Evolutionary conservation across 345 rosid genomes (phyloP).

Genomic region (Lagerstroemia speciosa): DNA sequence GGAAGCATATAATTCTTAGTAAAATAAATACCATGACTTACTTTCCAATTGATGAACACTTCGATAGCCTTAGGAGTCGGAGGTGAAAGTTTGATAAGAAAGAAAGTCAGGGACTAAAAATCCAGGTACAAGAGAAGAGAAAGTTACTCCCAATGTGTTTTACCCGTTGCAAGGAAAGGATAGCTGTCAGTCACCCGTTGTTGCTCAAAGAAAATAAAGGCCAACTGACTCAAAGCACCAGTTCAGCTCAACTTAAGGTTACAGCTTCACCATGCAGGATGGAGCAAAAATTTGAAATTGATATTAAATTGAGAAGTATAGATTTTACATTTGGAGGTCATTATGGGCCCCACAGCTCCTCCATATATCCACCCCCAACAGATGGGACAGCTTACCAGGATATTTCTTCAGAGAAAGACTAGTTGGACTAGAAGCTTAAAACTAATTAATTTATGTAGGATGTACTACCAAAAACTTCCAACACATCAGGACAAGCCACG

Average conservation of each 20-base stretch:
- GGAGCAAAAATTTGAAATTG: conserved; percentile 16
- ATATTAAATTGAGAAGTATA: neutral
- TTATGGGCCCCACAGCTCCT: too few species aligned
- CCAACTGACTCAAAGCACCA: conserved; percentile 25
- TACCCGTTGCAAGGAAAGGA: conserved; percentile 48
- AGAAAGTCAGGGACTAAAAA: conserved; percentile 32
- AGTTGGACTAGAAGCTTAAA: neutral
- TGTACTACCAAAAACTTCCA: neutral
- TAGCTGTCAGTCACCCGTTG: conserved; percentile 43
- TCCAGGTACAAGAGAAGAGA: conserved; percentile 35
- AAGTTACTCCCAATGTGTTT: conserved; percentile 48
- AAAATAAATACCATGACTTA: conserved; percentile 59
- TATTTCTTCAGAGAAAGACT: neutral
- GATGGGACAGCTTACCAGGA: conserved; percentile 1
- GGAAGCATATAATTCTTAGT: conserved; percentile 22
- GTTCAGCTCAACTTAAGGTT: conserved; percentile 30
- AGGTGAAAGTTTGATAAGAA: conserved; percentile 47
- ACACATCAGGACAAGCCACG: neutral
- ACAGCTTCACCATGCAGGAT: conserved; percentile 42
- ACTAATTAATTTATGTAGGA: neutral
- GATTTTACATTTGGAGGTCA: neutral
- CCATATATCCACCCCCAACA: too few species aligned
- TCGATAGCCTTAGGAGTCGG: conserved; percentile 69
- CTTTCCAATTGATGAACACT: conserved; percentile 73
- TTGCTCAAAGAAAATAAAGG: conserved; percentile 44